A percentile compares a stretch with the other conserved stretches of the same genome.
Evolutionary conservation across 148 eudicot species (phyloP).

Genomic region (Vaccinium corymbosum): DNA sequence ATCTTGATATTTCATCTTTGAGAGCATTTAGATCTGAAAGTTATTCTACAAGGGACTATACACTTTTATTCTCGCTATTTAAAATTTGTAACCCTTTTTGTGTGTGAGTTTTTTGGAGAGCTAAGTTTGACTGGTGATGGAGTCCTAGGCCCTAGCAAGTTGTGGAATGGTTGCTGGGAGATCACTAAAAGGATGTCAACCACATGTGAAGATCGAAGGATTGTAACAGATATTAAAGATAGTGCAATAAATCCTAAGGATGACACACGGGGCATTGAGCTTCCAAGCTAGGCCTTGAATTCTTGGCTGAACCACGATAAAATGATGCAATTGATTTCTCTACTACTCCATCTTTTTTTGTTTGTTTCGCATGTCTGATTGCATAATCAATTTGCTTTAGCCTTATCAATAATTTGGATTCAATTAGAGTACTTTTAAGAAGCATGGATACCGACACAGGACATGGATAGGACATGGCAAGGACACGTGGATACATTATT

Average conservation of each 20-base stretch:
- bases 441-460: too few relatives aligned
- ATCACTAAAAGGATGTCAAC: neutral
- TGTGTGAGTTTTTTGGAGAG: neutral
- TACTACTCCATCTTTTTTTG: too few relatives aligned
- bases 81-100: neutral
- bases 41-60: neutral
- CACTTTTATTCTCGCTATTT: neutral
- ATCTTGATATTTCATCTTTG: conserved; percentile 1
- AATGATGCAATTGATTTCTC: too few relatives aligned
- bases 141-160: neutral
- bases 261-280: neutral
- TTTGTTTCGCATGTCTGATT: too few relatives aligned
- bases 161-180: neutral
- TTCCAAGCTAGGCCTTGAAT: neutral
- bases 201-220: neutral
- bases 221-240: neutral
- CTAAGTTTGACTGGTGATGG: neutral
- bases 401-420: too few relatives aligned
- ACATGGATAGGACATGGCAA: too few relatives aligned
- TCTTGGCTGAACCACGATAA: neutral
- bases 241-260: neutral
- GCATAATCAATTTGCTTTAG: too few relatives aligned
- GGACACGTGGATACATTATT: too few relatives aligned
- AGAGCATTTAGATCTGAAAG: neutral
- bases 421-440: too few relatives aligned